phyloP scores from a whole-genome alignment of 1,284 basidiomycete species.

The Bondarzewia mesenterica region DNA sequence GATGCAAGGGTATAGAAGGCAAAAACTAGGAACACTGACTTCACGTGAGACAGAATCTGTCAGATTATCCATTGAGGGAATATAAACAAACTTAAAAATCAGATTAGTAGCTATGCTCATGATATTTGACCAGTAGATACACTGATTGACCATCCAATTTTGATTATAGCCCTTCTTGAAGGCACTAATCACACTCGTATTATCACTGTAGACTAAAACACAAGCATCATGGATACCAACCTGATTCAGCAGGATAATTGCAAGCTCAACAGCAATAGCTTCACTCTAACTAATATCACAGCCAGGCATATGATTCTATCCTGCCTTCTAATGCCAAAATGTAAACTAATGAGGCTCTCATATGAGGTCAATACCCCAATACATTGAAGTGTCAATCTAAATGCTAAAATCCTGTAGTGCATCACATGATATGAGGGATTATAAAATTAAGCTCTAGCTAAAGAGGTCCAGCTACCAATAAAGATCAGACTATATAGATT shows the following conservation, averaged over 20 bases:
- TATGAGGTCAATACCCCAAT: constrained; percentile 30
- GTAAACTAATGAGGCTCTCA: constrained; percentile 14
- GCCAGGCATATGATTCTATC: constrained; percentile 19
- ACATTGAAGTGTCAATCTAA: constrained; percentile 28
- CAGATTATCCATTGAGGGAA: constrained; percentile 22
- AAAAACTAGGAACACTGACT: not conserved
- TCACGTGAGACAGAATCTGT: constrained; percentile 28
- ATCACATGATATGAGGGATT: constrained; percentile 13
- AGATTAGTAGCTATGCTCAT: constrained; percentile 19
- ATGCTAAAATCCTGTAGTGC: constrained; percentile 15
- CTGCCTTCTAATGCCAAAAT: constrained; percentile 15
- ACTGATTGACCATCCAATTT: constrained; percentile 26
- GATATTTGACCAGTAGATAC: constrained; percentile 20
- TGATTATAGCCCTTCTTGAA: constrained; percentile 23
- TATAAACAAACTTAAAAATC: constrained; percentile 17
- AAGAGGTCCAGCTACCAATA: constrained; percentile 25
- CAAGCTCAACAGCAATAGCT: constrained; percentile 23
- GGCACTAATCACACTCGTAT: constrained; percentile 32
- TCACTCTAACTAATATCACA: constrained; percentile 31
- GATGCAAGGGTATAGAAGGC: not conserved
- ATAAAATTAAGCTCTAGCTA: not conserved
- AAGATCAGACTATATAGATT: constrained; percentile 18
- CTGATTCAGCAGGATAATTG: constrained; percentile 14
- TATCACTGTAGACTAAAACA: constrained; percentile 28
- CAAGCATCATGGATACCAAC: constrained; percentile 10